Conservation (phyloP, 192 early-diverging fungal genomes). For the Backusella australiensis region DNA sequence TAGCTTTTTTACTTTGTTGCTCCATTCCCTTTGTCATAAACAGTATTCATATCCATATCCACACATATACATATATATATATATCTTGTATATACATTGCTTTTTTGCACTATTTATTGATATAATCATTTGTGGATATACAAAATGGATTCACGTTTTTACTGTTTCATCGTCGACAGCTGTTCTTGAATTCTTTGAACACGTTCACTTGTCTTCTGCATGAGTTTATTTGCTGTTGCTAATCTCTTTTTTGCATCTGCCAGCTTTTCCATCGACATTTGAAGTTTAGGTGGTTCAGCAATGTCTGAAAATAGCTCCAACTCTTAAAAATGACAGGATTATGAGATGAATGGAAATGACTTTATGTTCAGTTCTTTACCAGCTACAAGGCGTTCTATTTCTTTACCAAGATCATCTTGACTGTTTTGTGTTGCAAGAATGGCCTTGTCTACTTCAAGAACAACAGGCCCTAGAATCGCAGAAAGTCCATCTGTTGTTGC, state of each 20-base stretch:
- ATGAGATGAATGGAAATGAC: too few relatives aligned
- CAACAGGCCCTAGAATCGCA: slow-evolving; percentile 41
- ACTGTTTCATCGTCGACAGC: slow-evolving; percentile 20
- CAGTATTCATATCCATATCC: too few relatives aligned
- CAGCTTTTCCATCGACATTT: slow-evolving; percentile 49
- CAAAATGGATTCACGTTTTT: not conserved
- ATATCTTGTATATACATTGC: not conserved
- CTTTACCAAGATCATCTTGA: slow-evolving; percentile 53
- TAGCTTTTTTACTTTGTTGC: too few relatives aligned
- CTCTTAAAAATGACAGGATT: slow-evolving; percentile 31
- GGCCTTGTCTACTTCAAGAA: slow-evolving; percentile 51
- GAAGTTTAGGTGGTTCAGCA: slow-evolving; percentile 47
- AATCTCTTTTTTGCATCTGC: slow-evolving; percentile 44
- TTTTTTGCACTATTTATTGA: not conserved
- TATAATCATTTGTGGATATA: not conserved
- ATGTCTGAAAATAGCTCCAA: slow-evolving; percentile 50
- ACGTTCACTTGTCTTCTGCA: slow-evolving; percentile 46
- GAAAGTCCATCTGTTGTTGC: slow-evolving; percentile 37
- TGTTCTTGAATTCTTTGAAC: slow-evolving; percentile 41
- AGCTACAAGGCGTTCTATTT: slow-evolving; percentile 55
- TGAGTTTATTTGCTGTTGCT: slow-evolving; percentile 41
- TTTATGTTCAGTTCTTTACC: slow-evolving; percentile 26
- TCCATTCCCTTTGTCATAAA: too few relatives aligned
- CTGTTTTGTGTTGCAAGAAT: slow-evolving; percentile 50
- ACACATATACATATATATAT: not conserved